Evolutionary conservation across 2,329 filamentous ascomycete genomes (phyloP).

Genomic region (Pyricularia grisea): DNA sequence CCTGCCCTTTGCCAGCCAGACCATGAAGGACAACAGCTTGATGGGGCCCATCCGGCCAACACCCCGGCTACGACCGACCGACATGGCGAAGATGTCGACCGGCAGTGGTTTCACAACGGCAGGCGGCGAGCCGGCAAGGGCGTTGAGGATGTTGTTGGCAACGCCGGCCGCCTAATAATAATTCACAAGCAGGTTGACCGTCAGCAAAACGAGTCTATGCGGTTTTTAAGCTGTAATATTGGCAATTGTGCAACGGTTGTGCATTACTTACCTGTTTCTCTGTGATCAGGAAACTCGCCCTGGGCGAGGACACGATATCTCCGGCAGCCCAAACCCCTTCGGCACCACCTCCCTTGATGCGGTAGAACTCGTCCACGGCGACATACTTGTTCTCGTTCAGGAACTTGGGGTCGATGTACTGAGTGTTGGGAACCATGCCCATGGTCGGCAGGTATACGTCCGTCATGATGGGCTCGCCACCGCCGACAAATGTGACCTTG

Average conservation of each 20-base stretch:
- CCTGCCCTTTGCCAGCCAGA: constrained; percentile 42
- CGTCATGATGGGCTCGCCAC: constrained; percentile 36
- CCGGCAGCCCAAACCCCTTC: constrained; percentile 43
- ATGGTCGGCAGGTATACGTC: constrained; percentile 43
- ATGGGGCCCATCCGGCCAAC: constrained; percentile 36
- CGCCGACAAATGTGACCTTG: constrained; percentile 35
- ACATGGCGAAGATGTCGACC: constrained; percentile 37
- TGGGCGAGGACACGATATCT: constrained; percentile 41
- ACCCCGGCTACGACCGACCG: constrained; percentile 39
- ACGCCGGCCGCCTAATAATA: constrained; percentile 33
- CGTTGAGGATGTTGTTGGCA: constrained; percentile 42
- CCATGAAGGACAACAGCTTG: constrained; percentile 39
- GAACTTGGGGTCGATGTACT: constrained; percentile 35
- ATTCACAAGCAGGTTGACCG: too few relatives aligned
- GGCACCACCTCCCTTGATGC: constrained; percentile 27
- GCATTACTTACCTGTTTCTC: constrained; percentile 35
- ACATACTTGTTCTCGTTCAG: constrained; percentile 35
- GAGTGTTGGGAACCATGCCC: constrained; percentile 45
- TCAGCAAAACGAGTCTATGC: neutral
- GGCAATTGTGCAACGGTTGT: neutral
- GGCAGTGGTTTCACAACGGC: constrained; percentile 34
- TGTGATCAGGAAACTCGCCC: constrained; percentile 30
- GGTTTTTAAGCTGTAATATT: neutral
- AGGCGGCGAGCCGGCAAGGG: constrained; percentile 33
- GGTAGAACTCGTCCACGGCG: constrained; percentile 39